Evolutionary conservation across 1,284 basidiomycete species (phyloP), one percentile per base, ranked within the genome.

Genomic region (Volvariella surrecta): DNA sequence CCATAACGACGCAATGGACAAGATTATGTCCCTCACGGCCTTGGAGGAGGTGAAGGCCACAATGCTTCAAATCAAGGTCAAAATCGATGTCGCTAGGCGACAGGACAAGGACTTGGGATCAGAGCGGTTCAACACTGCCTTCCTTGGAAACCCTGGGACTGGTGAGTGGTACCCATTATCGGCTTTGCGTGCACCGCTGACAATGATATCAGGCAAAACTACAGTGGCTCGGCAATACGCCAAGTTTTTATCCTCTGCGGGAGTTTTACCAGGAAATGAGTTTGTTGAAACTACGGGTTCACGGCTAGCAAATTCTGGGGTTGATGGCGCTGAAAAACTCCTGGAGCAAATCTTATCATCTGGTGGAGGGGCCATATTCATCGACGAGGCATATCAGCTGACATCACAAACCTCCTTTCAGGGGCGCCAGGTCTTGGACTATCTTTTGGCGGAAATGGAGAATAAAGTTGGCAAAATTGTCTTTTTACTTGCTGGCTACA

Each of bases 351-450:
- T 76, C 0, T 31, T 74, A 15, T 64, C 65, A 3, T 66, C 57
- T 0, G 80, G 78, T 0, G 82, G 80, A 22, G 82, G 80, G 0
- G 62, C 70, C 4, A 68, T 83, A 35, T 83, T 83, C 55, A 60
- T 82, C 39, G 80, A 83, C 50, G 81, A 83, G 51, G 79, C 80
- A 0, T 82, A 84, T 49, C 80, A 82, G 45, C 66, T 84, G 2
- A 70, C 72, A 0, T 63, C 59, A 31, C 58, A 63, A 24, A 58
- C 73, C 46, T 73, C 68, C 39, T 56, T 55, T 13, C 60, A 64
- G 34, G 81, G 81, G 1, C 52, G 58, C 20, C 69, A 73, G 48
- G 78, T 82, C 3, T 61, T 83, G 15, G 79, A 83, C 49, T 82
- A 74, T 52, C 65, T 84, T 1, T 66, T 83, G 1, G 76, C 78